phyloP scores from a whole-genome alignment of 2,329 filamentous ascomycete species.

The Beauveria scarabaeidicola region DNA sequence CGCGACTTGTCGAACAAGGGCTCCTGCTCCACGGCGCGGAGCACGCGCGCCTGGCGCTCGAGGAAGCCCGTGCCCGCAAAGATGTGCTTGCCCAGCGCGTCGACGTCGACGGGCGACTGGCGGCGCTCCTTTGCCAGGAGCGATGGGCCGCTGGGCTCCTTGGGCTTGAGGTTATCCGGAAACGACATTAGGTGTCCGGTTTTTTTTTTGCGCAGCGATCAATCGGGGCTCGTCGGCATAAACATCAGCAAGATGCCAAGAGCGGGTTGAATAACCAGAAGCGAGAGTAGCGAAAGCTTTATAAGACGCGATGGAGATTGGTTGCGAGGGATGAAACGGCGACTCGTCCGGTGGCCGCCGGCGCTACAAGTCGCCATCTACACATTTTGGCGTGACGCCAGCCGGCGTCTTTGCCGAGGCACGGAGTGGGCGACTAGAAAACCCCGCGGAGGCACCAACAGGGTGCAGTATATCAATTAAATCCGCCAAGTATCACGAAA shows the following conservation, averaged over 20 bases:
- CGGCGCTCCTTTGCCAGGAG: conserved; percentile 61
- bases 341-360: neutral
- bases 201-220: neutral
- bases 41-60: conserved; percentile 49
- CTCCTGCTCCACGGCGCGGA: conserved; percentile 57
- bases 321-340: neutral
- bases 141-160: conserved; percentile 59
- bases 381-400: neutral
- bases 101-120: conserved; percentile 57
- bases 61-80: conserved; percentile 55
- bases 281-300: neutral
- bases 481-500: neutral
- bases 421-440: neutral
- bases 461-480: neutral
- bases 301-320: neutral
- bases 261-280: neutral
- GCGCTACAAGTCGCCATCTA: neutral
- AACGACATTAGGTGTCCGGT: neutral
- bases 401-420: conserved; percentile 1
- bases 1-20: conserved; percentile 70
- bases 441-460: neutral
- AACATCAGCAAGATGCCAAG: neutral
- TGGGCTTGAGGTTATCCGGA: conserved; percentile 22
- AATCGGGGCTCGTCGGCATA: neutral
- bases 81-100: conserved; percentile 59